phyloP scores from a whole-genome alignment of 2,329 filamentous ascomycete genomes.

The Zasmidium cellare region DNA sequence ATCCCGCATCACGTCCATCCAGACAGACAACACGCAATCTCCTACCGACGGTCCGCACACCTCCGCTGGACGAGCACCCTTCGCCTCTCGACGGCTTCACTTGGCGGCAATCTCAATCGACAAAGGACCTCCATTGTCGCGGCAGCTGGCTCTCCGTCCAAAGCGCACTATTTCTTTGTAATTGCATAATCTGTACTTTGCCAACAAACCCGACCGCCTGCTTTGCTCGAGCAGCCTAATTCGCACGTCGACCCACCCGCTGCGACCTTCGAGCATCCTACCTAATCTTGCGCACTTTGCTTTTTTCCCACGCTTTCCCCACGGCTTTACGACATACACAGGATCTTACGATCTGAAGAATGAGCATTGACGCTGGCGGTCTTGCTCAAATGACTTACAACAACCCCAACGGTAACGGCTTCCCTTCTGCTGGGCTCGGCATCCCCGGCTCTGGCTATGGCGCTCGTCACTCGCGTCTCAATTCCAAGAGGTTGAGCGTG shows the following conservation, averaged over 20 bases:
- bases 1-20: not conserved
- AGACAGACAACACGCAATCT: not conserved
- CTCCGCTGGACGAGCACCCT: conserved; percentile 4
- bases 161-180: conserved; percentile 31
- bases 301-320: conserved; percentile 16
- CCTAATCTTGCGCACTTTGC: conserved; percentile 14
- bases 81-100: conserved; percentile 10
- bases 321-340: conserved; percentile 23
- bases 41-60: not conserved
- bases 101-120: conserved; percentile 20
- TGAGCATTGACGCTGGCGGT: conserved; percentile 92
- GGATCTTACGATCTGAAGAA: conserved; percentile 23
- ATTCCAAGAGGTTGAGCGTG: conserved; percentile 84
- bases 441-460: conserved; percentile 79
- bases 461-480: conserved; percentile 74
- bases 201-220: conserved; percentile 25
- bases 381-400: conserved; percentile 98
- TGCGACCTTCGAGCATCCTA: conserved; percentile 5
- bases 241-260: conserved; percentile 18
- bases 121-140: conserved; percentile 22
- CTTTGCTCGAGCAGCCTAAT: conserved; percentile 35
- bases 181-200: conserved; percentile 34
- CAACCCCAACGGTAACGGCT: conserved; percentile 42
- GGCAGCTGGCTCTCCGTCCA: conserved; percentile 22
- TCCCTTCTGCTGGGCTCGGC: conserved; percentile 69